Percentiles rank a stretch among this genome's conserved stretches.
These are phyloP conservation scores for Ceratobasidium papillatum DNA, from an alignment of 1,284 basidiomycete species.

Conservation along the genomic window DNA sequence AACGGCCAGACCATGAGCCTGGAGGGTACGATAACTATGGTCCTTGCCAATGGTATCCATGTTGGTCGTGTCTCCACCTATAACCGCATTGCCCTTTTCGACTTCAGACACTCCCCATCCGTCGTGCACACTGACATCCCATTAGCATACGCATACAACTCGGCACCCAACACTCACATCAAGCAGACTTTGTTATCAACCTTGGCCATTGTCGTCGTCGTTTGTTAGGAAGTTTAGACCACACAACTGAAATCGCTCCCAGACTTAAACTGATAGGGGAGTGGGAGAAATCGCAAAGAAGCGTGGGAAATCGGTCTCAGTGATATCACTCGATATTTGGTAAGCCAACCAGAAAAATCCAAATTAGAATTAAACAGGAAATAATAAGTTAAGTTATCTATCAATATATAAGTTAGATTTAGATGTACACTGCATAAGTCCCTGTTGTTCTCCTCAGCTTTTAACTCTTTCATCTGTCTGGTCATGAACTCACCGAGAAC, in stretches of 20 bases:
- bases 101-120: constrained; percentile 85
- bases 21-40: constrained; percentile 76
- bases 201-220: constrained; percentile 49
- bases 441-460: background rate
- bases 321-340: background rate
- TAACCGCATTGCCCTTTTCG: constrained; percentile 86
- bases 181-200: constrained; percentile 90
- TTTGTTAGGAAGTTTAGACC: background rate
- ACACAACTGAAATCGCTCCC: constrained; percentile 7
- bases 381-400: constrained; percentile 31
- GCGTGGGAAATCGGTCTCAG: constrained; percentile 17
- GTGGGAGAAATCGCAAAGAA: constrained; percentile 19
- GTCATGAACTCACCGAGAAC: constrained; percentile 38
- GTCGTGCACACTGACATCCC: constrained; percentile 79
- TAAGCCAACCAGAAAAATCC: background rate
- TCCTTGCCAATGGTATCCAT: constrained; percentile 87
- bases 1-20: constrained; percentile 86
- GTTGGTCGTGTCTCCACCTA: constrained; percentile 79
- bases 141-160: background rate
- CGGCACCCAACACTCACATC: constrained; percentile 64
- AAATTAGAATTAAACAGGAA: background rate
- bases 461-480: background rate
- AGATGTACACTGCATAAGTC: constrained; percentile 44
- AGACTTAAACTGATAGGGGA: constrained; percentile 10
- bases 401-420: constrained; percentile 42